phyloP scores from a whole-genome alignment of 1,139 yeast species.

The Hemisphaericaspora lyxosophila region DNA sequence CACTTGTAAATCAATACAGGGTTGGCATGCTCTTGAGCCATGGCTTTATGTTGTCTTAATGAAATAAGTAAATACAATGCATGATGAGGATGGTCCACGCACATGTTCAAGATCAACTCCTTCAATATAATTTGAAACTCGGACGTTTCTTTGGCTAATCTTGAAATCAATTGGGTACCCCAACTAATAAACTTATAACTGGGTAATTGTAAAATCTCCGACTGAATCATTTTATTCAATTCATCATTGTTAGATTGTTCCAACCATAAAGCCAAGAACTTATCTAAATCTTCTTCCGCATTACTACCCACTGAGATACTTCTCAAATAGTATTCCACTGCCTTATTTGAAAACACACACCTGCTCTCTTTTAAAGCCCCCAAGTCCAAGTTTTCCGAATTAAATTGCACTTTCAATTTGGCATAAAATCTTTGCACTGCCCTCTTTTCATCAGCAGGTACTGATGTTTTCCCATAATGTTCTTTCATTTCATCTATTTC shows the following conservation, averaged over 20 bases:
- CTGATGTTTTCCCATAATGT: conserved; percentile 39
- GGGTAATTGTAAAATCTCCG: conserved; percentile 46
- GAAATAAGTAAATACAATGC: conserved; percentile 68
- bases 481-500: conserved; percentile 52
- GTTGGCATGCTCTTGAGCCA: conserved; percentile 27
- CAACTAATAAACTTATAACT: conserved; percentile 68
- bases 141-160: conserved; percentile 51
- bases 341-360: conserved; percentile 48
- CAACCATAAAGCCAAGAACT: conserved; percentile 86
- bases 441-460: conserved; percentile 44
- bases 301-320: conserved; percentile 49
- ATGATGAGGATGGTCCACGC: conserved; percentile 74
- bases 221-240: conserved; percentile 34
- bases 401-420: conserved; percentile 47
- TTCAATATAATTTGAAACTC: conserved; percentile 59
- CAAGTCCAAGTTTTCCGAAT: conserved; percentile 51
- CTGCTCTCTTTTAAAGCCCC: conserved; percentile 35
- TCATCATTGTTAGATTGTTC: conserved; percentile 50
- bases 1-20: conserved; percentile 47
- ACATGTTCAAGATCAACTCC: conserved; percentile 48
- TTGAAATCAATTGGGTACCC: conserved; percentile 80
- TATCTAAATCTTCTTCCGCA: conserved; percentile 64
- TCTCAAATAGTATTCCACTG: conserved; percentile 61
- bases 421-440: conserved; percentile 52
- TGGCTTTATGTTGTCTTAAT: conserved; percentile 45